phyloP scores from a whole-genome alignment of 192 early-diverging fungal genomes.

The Polychytrium aggregatum region DNA sequence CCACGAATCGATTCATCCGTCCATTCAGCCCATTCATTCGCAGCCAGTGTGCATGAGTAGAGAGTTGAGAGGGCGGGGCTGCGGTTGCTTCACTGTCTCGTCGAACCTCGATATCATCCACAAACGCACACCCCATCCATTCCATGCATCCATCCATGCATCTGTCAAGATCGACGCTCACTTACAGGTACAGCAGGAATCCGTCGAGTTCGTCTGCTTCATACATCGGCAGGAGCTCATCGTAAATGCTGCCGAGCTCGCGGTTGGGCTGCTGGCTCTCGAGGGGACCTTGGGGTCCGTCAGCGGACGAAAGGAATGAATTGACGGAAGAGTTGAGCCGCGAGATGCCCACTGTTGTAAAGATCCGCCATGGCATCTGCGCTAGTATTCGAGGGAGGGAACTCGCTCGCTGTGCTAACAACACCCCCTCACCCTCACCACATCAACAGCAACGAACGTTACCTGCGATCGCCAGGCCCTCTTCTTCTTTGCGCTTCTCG shows the following conservation, averaged over 20 bases:
- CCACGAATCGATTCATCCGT: not conserved
- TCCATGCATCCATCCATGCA: slow-evolving; percentile 13
- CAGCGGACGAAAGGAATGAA: too few species aligned
- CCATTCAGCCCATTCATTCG: too few species aligned
- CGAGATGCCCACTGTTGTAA: not conserved
- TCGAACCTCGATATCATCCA: slow-evolving; percentile 11
- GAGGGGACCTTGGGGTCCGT: too few species aligned
- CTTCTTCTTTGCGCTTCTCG: not conserved
- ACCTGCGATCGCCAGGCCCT: not conserved
- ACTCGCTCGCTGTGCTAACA: not conserved
- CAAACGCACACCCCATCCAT: slow-evolving; percentile 66
- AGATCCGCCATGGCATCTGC: not conserved
- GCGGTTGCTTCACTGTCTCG: too few species aligned
- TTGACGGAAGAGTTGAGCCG: not conserved
- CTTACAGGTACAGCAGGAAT: too few species aligned
- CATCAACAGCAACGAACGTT: not conserved
- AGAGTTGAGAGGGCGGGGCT: too few species aligned
- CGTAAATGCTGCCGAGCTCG: too few species aligned
- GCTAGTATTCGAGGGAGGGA: not conserved
- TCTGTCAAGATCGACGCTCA: too few species aligned
- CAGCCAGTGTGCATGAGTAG: too few species aligned
- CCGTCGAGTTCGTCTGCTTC: too few species aligned
- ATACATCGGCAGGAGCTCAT: too few species aligned
- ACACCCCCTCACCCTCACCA: not conserved
- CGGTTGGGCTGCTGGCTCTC: too few species aligned